Conservation (phyloP, 73 alveolate genomes). For the Diophrys sp. region DNA sequence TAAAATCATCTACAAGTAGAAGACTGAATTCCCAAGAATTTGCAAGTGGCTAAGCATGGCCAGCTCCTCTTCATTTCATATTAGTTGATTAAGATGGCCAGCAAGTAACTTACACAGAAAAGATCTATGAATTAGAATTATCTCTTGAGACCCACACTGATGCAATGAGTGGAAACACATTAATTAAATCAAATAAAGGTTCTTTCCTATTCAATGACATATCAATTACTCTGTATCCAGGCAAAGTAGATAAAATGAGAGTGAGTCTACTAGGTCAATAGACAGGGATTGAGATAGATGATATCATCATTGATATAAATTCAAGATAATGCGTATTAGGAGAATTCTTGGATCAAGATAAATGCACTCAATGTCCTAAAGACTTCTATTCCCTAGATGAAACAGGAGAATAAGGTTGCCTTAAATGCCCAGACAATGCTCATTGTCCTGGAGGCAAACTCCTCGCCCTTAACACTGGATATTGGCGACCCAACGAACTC, state of each 20-base stretch:
- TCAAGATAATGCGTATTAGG: not conserved
- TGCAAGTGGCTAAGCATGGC: not conserved
- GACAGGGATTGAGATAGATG: not conserved
- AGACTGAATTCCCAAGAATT: not conserved
- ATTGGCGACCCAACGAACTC: not conserved
- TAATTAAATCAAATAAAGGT: not conserved
- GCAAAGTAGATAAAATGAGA: not conserved
- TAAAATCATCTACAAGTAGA: not conserved
- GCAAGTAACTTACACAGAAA: not conserved
- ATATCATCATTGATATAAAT: no score
- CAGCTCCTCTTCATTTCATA: not conserved
- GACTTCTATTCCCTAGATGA: not conserved
- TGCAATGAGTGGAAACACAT: not conserved
- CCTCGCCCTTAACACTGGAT: not conserved
- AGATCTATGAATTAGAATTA: not conserved
- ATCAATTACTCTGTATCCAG: not conserved
- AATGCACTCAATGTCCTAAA: not conserved
- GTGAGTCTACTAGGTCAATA: not conserved
- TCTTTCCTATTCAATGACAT: not conserved
- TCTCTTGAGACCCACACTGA: not conserved
- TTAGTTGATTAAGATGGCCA: not conserved
- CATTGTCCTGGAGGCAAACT: not conserved
- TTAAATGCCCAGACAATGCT: not conserved
- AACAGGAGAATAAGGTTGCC: not conserved
- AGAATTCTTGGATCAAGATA: not conserved